phyloP scores from a whole-genome alignment of 2,329 filamentous ascomycete genomes.

The Monosporascus sp. region DNA sequence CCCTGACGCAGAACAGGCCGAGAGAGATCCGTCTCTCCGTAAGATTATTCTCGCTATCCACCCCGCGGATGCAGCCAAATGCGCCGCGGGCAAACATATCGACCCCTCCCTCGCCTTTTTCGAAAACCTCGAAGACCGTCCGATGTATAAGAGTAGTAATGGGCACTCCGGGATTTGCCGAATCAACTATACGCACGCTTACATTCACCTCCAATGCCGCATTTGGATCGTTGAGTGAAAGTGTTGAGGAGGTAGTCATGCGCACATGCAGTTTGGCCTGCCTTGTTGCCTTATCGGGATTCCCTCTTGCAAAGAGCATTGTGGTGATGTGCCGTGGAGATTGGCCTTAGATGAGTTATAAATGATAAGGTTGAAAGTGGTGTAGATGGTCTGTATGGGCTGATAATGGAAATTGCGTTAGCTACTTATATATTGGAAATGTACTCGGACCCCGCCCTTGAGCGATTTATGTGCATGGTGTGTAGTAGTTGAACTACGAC shows the following conservation, averaged over 20 bases:
- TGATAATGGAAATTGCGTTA: no score
- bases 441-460: no score
- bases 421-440: no score
- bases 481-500: no score
- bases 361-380: no score
- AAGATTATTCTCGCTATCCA: background rate
- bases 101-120: constrained; percentile 4
- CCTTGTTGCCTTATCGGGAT: background rate
- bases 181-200: background rate
- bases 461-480: no score
- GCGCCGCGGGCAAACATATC: constrained; percentile 2
- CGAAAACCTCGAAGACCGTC: constrained; percentile 1
- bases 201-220: constrained; percentile 4
- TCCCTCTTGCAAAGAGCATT: background rate
- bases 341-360: no score
- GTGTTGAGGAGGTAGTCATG: background rate
- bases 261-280: background rate
- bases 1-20: constrained; percentile 1
- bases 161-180: background rate
- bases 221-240: constrained; percentile 6
- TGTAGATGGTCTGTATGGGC: no score
- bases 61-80: background rate
- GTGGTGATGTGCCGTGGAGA: no score
- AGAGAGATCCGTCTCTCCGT: constrained; percentile 1
- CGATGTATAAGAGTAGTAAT: constrained; percentile 5